Evolutionary conservation across 345 rosid species (phyloP).

Genomic region (Acer campestre): DNA sequence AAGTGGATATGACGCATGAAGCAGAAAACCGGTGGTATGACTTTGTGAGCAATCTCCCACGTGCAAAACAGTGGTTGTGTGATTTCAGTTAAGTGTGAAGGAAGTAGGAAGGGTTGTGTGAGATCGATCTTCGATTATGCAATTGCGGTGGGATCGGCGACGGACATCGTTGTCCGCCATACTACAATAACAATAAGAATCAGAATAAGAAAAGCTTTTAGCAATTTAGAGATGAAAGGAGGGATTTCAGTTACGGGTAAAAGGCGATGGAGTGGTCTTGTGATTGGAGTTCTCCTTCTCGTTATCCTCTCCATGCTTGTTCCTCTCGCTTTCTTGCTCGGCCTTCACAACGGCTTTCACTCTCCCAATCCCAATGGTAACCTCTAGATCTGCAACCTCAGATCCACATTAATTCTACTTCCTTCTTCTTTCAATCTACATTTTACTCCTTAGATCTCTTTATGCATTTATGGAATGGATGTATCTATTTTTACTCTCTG

Average conservation of each 20-base stretch:
- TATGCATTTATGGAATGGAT: neutral
- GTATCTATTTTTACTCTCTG: too few species aligned
- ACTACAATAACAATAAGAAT: neutral
- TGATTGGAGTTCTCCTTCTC: conserved; percentile 73
- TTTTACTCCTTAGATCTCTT: conserved; percentile 2
- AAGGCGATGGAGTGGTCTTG: conserved; percentile 77
- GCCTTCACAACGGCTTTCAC: conserved; percentile 83
- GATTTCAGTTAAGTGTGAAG: neutral
- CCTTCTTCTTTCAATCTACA: neutral
- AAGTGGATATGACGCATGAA: neutral
- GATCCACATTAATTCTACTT: neutral
- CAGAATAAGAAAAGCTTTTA: too few species aligned
- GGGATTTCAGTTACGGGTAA: conserved; percentile 39
- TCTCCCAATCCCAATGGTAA: conserved; percentile 45
- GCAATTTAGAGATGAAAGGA: neutral
- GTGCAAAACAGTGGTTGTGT: neutral
- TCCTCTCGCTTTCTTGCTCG: conserved; percentile 88
- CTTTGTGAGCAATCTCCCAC: neutral
- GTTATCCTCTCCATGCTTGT: conserved; percentile 92
- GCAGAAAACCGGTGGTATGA: neutral
- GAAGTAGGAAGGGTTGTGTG: neutral
- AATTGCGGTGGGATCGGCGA: conserved; percentile 5
- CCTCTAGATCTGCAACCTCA: conserved; percentile 32
- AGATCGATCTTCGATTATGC: neutral
- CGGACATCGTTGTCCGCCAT: conserved; percentile 14